These are phyloP conservation scores for Dissophora globulifera DNA, from an alignment of 192 early-diverging fungal genomes.

Conservation along the genomic window DNA sequence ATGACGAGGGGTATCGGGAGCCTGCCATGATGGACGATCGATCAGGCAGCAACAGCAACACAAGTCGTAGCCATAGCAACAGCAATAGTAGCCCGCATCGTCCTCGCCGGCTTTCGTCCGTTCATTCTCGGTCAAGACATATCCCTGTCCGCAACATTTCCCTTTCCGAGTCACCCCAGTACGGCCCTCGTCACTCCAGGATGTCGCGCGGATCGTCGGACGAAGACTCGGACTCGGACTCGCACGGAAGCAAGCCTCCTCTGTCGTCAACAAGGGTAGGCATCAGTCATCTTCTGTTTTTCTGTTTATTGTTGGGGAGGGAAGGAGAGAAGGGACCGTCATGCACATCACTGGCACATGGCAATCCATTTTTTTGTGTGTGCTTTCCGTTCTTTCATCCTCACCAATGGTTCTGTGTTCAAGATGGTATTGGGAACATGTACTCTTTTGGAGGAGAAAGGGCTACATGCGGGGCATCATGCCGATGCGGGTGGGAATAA, in stretches of 20 bases:
- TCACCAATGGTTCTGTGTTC: conserved; percentile 17
- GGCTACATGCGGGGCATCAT: not conserved
- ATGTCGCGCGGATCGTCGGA: conserved; percentile 11
- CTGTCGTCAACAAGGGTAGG: too few species aligned
- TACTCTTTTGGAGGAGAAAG: not conserved
- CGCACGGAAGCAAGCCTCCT: too few species aligned
- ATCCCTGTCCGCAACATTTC: conserved; percentile 31
- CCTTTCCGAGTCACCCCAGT: conserved; percentile 28
- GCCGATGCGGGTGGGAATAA: not conserved
- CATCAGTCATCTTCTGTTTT: conserved; percentile 15
- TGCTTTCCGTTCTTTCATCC: too few species aligned
- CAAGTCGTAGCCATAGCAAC: not conserved
- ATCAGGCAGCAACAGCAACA: conserved; percentile 2
- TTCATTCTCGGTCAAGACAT: not conserved
- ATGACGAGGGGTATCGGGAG: not conserved
- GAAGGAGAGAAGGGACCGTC: too few species aligned
- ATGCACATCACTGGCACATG: conserved; percentile 10
- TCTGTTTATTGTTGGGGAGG: not conserved
- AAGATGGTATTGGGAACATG: conserved; percentile 6
- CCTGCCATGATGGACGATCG: not conserved
- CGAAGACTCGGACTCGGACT: conserved; percentile 28
- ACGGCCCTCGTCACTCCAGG: conserved; percentile 20
- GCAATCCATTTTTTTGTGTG: conserved; percentile 10
- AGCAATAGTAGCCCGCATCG: not conserved
- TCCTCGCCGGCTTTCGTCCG: conserved; percentile 15